These are phyloP conservation scores for Pterocarpus santalinus DNA, from an alignment of 306 rosid genomes.

Conservation along the genomic window DNA sequence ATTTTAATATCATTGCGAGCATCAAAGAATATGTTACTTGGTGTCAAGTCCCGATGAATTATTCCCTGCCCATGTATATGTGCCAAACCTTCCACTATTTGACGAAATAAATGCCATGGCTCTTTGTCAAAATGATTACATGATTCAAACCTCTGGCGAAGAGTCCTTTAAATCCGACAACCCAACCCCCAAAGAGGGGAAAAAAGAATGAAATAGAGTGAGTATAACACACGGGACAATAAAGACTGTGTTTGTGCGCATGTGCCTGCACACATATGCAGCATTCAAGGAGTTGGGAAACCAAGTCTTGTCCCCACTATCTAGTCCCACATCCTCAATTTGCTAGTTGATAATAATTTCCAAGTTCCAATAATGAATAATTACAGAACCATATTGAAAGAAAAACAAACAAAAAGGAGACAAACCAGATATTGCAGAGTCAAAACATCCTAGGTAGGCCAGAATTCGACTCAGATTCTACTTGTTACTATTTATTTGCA, in stretches of 20 bases:
- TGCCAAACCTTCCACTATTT: conserved; percentile 97
- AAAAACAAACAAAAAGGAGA: not conserved
- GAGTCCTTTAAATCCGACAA: conserved; percentile 69
- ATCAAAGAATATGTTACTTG: conserved; percentile 94
- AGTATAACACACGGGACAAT: conserved; percentile 29
- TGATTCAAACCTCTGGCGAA: conserved; percentile 83
- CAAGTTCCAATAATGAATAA: conserved; percentile 15
- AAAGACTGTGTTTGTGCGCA: conserved; percentile 25
- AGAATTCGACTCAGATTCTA: conserved; percentile 9
- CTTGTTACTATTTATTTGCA: conserved; percentile 14
- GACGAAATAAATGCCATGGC: conserved; percentile 91
- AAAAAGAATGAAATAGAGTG: conserved; percentile 33
- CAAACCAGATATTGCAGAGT: not conserved
- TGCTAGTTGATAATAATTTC: conserved; percentile 23
- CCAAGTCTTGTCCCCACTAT: not conserved
- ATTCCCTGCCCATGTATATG: conserved; percentile 99
- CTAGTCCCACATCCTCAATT: conserved; percentile 21
- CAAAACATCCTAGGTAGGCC: conserved; percentile 20
- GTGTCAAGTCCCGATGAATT: conserved; percentile 97
- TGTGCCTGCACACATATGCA: conserved; percentile 16
- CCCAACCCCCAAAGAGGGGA: conserved; percentile 30
- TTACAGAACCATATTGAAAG: conserved; percentile 21
- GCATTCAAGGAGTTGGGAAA: conserved; percentile 4
- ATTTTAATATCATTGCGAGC: conserved; percentile 96
- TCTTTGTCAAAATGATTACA: conserved; percentile 84